Evolutionary conservation across 1,284 basidiomycete species (phyloP), one percentile per base, ranked within the genome.

Genomic region (Cryptococcus sp.): DNA sequence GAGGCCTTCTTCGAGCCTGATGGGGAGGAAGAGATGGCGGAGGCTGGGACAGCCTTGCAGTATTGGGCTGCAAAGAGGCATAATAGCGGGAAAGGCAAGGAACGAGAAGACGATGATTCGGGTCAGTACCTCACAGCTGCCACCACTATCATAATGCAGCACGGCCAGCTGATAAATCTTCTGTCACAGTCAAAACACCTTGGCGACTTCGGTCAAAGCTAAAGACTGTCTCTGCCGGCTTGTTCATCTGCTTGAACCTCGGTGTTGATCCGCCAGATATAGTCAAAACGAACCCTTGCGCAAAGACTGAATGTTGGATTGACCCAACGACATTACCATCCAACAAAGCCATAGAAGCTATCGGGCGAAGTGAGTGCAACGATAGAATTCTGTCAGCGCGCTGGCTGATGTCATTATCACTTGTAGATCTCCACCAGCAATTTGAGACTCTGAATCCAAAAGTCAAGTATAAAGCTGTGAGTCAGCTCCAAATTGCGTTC

Each of bases 181-280:
- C 8, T n/a, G 15, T 49, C 51, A 52, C 58, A 54, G 65, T 64
- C 19, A 66, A 58, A 29, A 65, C 63, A 15, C 69, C 73, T 15
- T 97, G 93, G 92, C 86, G 89, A 65, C 83, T 88, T 10, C 84
- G 87, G 17, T 89, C 86, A 62, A 91, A 89, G 74, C 85, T 91
- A 59, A 94, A 91, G 80, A 98, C 94, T 0, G 88, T 91, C 25
- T 89, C 92, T 46, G 95, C 92, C 1, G 91, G 90, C 0, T 83
- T 99, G n/a, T 90, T 97, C 16, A 83, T 98, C 62, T 99, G 95
- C 73, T 83, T 99, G 46, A 98, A 99, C 79, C 91, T 99, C 72
- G 94, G 96, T 55, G 93, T 97, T 44, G 95, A 99, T 72, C 95
- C 95, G 17, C 95, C 95, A 57, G 95, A 99, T 72, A 83, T 97